Percentiles rank a stretch among this genome's conserved stretches.
These are phyloP conservation scores for Cyberlindnera xylosilytica DNA, from an alignment of 805 yeast species.

Conservation along the genomic window DNA sequence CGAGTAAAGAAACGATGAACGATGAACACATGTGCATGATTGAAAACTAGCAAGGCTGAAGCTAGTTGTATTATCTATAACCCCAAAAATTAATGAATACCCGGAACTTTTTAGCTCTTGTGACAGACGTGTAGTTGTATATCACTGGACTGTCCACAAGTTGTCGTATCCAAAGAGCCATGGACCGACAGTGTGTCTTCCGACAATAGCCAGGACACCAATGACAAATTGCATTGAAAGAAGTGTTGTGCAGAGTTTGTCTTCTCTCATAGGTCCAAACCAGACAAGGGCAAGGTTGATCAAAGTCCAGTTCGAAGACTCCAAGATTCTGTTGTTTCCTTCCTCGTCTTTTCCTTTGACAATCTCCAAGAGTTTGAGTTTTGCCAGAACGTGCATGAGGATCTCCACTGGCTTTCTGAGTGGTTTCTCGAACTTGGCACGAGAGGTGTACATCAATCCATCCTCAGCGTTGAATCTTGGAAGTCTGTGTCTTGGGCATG, in stretches of 20 bases:
- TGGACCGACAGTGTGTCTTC: constrained; percentile 83
- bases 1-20: neutral
- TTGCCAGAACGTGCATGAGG: constrained; percentile 45
- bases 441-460: constrained; percentile 75
- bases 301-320: constrained; percentile 65
- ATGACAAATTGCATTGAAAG: constrained; percentile 58
- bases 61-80: constrained; percentile 6
- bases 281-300: constrained; percentile 80
- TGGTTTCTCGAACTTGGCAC: constrained; percentile 39
- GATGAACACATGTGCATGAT: neutral
- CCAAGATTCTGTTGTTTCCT: constrained; percentile 26
- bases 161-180: constrained; percentile 89
- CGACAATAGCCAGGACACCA: constrained; percentile 64
- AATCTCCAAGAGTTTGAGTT: constrained; percentile 45
- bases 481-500: constrained; percentile 93
- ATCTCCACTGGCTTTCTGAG: constrained; percentile 32
- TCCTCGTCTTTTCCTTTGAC: constrained; percentile 24
- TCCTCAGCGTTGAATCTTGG: constrained; percentile 71
- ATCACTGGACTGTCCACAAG: constrained; percentile 38
- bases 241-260: constrained; percentile 58
- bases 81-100: neutral
- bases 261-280: constrained; percentile 91
- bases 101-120: no score
- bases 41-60: no score
- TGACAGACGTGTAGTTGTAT: neutral